A percentile compares a stretch with the other conserved stretches of the same genome.
These are phyloP conservation scores for Coemansia aciculifera DNA, from an alignment of 192 early-diverging fungal genomes.

Conservation along the genomic window DNA sequence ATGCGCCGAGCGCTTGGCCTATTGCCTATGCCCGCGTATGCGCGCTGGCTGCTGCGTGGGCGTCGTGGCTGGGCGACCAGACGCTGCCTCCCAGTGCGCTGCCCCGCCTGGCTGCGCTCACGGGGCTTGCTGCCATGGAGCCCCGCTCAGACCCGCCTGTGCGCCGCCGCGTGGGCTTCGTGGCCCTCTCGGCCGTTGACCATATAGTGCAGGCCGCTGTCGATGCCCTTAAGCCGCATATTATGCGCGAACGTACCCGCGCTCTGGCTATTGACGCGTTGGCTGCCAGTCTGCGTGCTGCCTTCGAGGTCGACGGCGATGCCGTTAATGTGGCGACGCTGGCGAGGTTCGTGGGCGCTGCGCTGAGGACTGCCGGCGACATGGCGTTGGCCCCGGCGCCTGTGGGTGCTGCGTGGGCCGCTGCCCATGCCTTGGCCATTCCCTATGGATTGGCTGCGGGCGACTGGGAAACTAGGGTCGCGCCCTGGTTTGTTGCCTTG, in stretches of 20 bases:
- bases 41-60: slow-evolving; percentile 34
- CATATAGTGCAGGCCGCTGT: slow-evolving; percentile 47
- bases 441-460: slow-evolving; percentile 19
- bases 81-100: slow-evolving; percentile 17
- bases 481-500: slow-evolving; percentile 50
- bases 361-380: slow-evolving; percentile 18
- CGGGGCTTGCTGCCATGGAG: slow-evolving; percentile 31
- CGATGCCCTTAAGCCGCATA: slow-evolving; percentile 27
- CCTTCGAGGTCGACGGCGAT: slow-evolving; percentile 15
- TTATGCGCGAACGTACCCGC: slow-evolving; percentile 23
- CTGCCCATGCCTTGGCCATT: slow-evolving; percentile 26
- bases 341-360: slow-evolving; percentile 33
- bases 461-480: slow-evolving; percentile 26
- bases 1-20: slow-evolving; percentile 27
- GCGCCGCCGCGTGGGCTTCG: slow-evolving; percentile 36
- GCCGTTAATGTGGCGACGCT: slow-evolving; percentile 40
- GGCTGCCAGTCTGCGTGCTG: slow-evolving; percentile 26
- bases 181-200: slow-evolving; percentile 48
- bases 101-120: slow-evolving; percentile 17
- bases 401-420: slow-evolving; percentile 37
- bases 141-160: neutral
- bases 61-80: slow-evolving; percentile 43
- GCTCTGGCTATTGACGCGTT: slow-evolving; percentile 18
- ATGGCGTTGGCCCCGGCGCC: slow-evolving; percentile 29
- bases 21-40: slow-evolving; percentile 45